Percentiles rank a stretch among this genome's conserved stretches.
These are phyloP conservation scores for Phialophora tarda DNA, from an alignment of 2,329 filamentous ascomycete genomes.

Conservation along the genomic window DNA sequence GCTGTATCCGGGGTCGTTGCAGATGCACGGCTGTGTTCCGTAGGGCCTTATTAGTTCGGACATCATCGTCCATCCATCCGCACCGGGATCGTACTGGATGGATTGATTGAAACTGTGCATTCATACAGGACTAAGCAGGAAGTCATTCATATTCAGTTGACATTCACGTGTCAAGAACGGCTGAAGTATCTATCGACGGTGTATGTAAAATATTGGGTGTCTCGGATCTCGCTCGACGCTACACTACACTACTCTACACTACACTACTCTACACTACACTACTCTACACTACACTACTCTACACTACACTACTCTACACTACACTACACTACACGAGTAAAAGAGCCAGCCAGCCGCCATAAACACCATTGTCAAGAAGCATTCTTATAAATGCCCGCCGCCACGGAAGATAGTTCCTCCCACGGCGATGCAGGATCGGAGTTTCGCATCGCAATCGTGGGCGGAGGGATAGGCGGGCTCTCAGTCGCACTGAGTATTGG, in stretches of 20 bases:
- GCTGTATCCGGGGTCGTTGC: too few species aligned
- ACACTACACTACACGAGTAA: too few species aligned
- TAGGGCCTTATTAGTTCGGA: too few species aligned
- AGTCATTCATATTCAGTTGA: neutral
- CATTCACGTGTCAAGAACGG: neutral
- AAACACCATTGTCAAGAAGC: neutral
- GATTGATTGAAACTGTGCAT: neutral
- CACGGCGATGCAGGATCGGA: neutral
- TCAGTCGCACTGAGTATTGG: conserved; percentile 15
- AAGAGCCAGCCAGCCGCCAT: neutral
- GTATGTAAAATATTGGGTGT: neutral
- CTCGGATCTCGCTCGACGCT: neutral
- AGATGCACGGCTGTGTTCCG: too few species aligned
- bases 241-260: too few species aligned
- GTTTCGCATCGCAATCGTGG: conserved; percentile 15
- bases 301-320: too few species aligned
- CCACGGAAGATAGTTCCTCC: neutral
- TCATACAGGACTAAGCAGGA: neutral
- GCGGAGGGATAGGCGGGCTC: conserved; percentile 17
- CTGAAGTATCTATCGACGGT: neutral
- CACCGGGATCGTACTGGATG: too few species aligned
- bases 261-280: too few species aligned
- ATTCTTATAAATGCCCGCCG: neutral
- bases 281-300: too few species aligned
- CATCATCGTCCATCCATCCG: too few species aligned